Base-by-base conservation (phyloP, 192 early-diverging fungal genomes). In the Dissophora globulifera region DNA sequence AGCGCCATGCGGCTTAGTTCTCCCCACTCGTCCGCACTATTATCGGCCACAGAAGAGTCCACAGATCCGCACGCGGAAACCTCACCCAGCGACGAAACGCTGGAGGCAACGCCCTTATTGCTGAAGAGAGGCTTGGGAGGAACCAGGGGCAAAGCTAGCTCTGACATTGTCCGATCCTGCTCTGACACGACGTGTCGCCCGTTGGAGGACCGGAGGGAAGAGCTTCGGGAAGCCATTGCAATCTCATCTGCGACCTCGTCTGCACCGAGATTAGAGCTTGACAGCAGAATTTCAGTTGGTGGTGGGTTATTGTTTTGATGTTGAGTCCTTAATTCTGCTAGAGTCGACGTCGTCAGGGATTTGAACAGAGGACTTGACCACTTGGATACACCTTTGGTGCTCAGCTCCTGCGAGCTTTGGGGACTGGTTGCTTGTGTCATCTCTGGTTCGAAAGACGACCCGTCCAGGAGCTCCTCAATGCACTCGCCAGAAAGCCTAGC, bases 111-210 rank as follows among this genome's bases (percentile, higher is more conserved):
- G 23, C 43, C 46, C 58, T 50, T 62, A 35, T 51, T 76, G 49
- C 67, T 67, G 30, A 76, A 76, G 35, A 76, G 23, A 0, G 72
- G 72, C 52, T 50, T 59, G n/a, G 72, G 72, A 19, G 72, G 69
- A 16, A 41, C 69, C 40, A 74, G 49, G 22, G 62, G 43, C 50
- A 49, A 10, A 2, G n/a, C 20, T 11, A n/a, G 17, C 2, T 20
- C 48, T 29, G 35, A 23, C 16, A 50, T 52, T 3, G 22, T 20
- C 13, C 52, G 29, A 2, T 38, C 41, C 67, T 58, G 61, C 23
- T 50, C n/a, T 12, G 69, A 53, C 7, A 57, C 19, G 12, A 27
- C 41, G 8, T 49, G 46, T 30, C 49, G 38, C 31, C 54, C 19
- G 35, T 16, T 8, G 8, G 62, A 58, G 3, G 54, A 60, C 3